phyloP scores from a whole-genome alignment of 2,329 filamentous ascomycete species.

The Triangularia setosa region DNA sequence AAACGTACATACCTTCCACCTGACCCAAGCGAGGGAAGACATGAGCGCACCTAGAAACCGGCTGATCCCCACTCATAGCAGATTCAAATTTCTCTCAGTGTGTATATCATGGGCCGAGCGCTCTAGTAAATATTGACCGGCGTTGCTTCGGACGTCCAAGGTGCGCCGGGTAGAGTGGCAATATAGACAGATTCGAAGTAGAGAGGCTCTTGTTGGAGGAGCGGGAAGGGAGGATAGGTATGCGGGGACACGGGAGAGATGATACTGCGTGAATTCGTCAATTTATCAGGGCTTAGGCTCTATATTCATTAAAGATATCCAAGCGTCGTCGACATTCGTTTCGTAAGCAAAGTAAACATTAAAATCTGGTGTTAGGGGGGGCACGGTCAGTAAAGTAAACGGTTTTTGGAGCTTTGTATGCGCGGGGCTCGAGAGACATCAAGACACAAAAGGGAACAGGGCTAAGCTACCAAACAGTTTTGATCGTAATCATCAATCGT shows the following conservation, averaged over 20 bases:
- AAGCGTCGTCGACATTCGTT: slow-evolving; percentile 19
- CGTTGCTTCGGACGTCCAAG: slow-evolving; percentile 14
- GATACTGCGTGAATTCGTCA: slow-evolving; percentile 13
- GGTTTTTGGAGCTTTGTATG: slow-evolving; percentile 9
- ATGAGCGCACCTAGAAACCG: slow-evolving; percentile 44
- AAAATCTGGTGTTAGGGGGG: slow-evolving; percentile 6
- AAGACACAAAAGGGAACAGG: slow-evolving; percentile 3
- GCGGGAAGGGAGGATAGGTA: slow-evolving; percentile 3
- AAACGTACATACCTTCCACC: not conserved
- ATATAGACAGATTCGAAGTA: not conserved
- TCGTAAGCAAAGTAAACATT: slow-evolving; percentile 16
- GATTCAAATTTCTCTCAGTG: slow-evolving; percentile 26
- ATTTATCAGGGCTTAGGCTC: slow-evolving; percentile 12
- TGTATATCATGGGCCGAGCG: not conserved
- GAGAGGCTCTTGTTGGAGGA: not conserved
- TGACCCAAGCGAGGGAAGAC: slow-evolving; percentile 2
- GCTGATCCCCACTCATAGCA: slow-evolving; percentile 63
- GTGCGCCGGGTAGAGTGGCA: slow-evolving; percentile 14
- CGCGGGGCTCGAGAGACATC: slow-evolving; percentile 8
- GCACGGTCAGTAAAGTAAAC: slow-evolving; percentile 20
- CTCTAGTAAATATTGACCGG: not conserved
- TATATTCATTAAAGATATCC: slow-evolving; percentile 14
- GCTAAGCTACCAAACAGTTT: slow-evolving; percentile 12
- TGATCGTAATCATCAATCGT: slow-evolving; percentile 10
- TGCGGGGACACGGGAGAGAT: slow-evolving; percentile 7